Percentiles rank a stretch among this genome's conserved stretches.
phyloP scores from a whole-genome alignment of 805 yeast species.

The Pichia phayaonensis region DNA sequence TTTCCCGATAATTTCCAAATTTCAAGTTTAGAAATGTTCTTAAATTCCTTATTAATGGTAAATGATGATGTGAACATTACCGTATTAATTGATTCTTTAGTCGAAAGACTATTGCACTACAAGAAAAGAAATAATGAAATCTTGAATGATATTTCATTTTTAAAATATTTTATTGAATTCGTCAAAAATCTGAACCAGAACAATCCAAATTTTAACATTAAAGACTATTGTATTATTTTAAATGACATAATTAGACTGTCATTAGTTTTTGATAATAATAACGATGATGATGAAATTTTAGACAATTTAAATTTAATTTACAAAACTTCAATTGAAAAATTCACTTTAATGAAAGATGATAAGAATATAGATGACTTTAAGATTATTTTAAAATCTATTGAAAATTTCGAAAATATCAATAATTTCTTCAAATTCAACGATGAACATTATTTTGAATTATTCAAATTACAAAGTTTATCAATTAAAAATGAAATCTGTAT shows the following conservation, averaged over 20 bases:
- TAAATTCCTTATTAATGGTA: slow-evolving; percentile 58
- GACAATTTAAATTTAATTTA: slow-evolving; percentile 56
- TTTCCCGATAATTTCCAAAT: slow-evolving; percentile 92
- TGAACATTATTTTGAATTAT: slow-evolving; percentile 43
- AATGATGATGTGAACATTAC: slow-evolving; percentile 65
- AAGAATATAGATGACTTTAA: slow-evolving; percentile 11
- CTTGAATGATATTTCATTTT: slow-evolving; percentile 30
- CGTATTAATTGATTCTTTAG: slow-evolving; percentile 59
- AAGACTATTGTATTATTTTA: slow-evolving; percentile 56
- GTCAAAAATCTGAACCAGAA: slow-evolving; percentile 45
- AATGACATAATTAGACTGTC: slow-evolving; percentile 61
- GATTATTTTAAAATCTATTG: slow-evolving; percentile 39
- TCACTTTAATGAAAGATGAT: slow-evolving; percentile 28
- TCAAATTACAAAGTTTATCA: slow-evolving; percentile 40
- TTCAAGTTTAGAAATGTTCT: slow-evolving; percentile 57
- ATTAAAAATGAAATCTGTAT: slow-evolving; percentile 53
- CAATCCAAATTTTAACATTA: slow-evolving; percentile 60
- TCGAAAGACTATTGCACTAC: slow-evolving; percentile 60
- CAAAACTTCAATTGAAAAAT: slow-evolving; percentile 41
- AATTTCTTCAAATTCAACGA: slow-evolving; percentile 34
- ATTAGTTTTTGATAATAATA: slow-evolving; percentile 36
- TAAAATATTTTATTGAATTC: slow-evolving; percentile 61
- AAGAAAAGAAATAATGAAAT: slow-evolving; percentile 33
- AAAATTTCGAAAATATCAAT: slow-evolving; percentile 32
- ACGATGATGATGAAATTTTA: slow-evolving; percentile 54